phyloP scores from a whole-genome alignment of 2,329 filamentous ascomycete species.

The Zalaria obscura region DNA sequence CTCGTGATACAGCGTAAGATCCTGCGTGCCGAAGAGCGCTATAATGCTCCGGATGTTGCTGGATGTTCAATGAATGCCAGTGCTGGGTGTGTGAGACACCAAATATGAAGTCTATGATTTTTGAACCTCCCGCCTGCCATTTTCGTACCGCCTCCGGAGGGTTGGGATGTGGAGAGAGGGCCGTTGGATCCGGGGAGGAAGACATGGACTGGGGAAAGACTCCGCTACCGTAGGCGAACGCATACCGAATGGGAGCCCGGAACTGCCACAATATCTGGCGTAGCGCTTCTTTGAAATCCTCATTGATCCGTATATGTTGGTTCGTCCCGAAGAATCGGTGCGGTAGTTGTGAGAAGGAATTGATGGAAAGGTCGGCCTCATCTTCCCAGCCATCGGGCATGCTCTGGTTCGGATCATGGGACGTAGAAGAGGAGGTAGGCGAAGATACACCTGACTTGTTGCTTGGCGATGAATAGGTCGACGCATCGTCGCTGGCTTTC shows the following conservation, averaged over 20 bases:
- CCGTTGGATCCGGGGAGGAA: conserved; percentile 19
- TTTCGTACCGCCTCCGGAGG: conserved; percentile 68
- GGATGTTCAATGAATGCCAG: conserved; percentile 89
- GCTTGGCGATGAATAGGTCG: neutral
- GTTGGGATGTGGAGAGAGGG: conserved; percentile 60
- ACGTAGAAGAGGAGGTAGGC: conserved; percentile 6
- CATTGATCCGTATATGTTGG: conserved; percentile 90
- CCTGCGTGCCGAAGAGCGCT: conserved; percentile 71
- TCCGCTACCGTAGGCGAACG: conserved; percentile 92
- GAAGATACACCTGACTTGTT: conserved; percentile 1
- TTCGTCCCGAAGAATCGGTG: conserved; percentile 80
- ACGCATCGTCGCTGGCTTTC: neutral
- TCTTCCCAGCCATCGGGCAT: conserved; percentile 57
- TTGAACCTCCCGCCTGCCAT: conserved; percentile 74
- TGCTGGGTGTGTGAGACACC: conserved; percentile 89
- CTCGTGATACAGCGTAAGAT: conserved; percentile 67
- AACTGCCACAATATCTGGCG: conserved; percentile 84
- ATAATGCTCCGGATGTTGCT: conserved; percentile 83
- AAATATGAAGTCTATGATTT: conserved; percentile 98
- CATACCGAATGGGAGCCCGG: conserved; percentile 83
- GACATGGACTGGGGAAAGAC: conserved; percentile 69
- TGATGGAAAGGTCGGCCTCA: conserved; percentile 55
- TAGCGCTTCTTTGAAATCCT: conserved; percentile 85
- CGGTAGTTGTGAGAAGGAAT: conserved; percentile 61
- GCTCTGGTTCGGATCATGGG: conserved; percentile 15